Base-by-base conservation (phyloP, 1,284 basidiomycete species). In the Vanrija pseudolonga region DNA sequence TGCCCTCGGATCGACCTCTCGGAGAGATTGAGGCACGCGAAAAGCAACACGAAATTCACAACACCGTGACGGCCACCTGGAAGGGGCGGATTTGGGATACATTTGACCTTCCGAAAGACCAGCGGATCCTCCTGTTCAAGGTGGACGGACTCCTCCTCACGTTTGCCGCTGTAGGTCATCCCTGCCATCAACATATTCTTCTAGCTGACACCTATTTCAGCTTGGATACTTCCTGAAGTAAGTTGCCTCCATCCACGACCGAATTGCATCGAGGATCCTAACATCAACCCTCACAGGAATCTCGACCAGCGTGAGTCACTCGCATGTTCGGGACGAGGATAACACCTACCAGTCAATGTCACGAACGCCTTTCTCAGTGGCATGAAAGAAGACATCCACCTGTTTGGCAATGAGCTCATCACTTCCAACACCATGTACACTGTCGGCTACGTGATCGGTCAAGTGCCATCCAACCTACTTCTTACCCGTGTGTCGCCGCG, bases 1-100 rank as follows among this genome's bases (percentile, higher is more conserved):
- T n/a, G n/a, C n/a, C n/a, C n/a, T 32, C 32, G 2, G 12, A 32
- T 15, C 9, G 14, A 15, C 6, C 42, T 7, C n/a, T 32, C 15
- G 32, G 32, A 32, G 32, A 32, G 32, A 32, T 32, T 32, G 32
- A 32, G 14, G 32, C 32, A 4, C 46, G 46, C 8, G 26, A 47
- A 32, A 18, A 47, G 28, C 24, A 26, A n/a, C 28, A 47, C 26
- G 32, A 32, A 4, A 32, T 32, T 15, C 32, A 32, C 32, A 32
- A 32, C 14, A 9, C 4, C 4, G 32, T 32, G 4, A 57, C 26
- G 11, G 6, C 47, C 6, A 53, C 45, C 14, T 53, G 51, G 51
- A 47, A 47, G 17, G 69, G 69, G 1, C 51, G 58, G 22, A 45
- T 72, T n/a, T 69, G 67, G 67, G 71, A 72, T 48, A 69, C 69